Conservation (phyloP, 2,329 filamentous ascomycete genomes). For the Nemania sp. region DNA sequence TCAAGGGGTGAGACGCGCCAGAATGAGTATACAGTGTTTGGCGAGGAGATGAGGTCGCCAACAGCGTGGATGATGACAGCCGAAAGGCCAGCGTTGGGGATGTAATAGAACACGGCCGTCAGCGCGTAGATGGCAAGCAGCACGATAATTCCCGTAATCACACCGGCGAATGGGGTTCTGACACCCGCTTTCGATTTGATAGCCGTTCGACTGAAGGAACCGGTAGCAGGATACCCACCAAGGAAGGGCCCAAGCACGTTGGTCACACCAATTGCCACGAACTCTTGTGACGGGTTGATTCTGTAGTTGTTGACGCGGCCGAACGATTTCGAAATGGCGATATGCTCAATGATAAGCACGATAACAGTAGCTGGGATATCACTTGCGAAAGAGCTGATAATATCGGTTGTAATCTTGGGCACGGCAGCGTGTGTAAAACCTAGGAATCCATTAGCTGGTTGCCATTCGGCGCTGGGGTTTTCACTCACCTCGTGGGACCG, state of each 20-base stretch:
- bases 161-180: conserved; percentile 84
- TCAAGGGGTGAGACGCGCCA: conserved; percentile 92
- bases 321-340: conserved; percentile 96
- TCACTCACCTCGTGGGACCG: conserved; percentile 72
- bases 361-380: conserved; percentile 87
- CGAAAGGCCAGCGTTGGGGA: conserved; percentile 77
- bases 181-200: conserved; percentile 98
- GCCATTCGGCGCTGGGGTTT: conserved; percentile 5
- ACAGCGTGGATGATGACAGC: conserved; percentile 97
- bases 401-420: conserved; percentile 66
- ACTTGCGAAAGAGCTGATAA: conserved; percentile 70
- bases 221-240: conserved; percentile 88
- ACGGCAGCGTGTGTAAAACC: conserved; percentile 81
- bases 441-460: conserved; percentile 37
- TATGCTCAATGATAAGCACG: conserved; percentile 95
- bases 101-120: conserved; percentile 90
- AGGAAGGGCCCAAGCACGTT: conserved; percentile 92
- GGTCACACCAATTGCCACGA: conserved; percentile 89
- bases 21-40: conserved; percentile 91
- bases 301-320: conserved; percentile 94
- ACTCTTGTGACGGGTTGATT: conserved; percentile 93
- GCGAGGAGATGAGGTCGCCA: conserved; percentile 86
- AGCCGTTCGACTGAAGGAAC: conserved; percentile 93
- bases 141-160: conserved; percentile 85
- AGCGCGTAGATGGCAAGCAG: conserved; percentile 89